phyloP scores from a whole-genome alignment of 768 basidiomycete species.

The Hygrocybe coccinea region DNA sequence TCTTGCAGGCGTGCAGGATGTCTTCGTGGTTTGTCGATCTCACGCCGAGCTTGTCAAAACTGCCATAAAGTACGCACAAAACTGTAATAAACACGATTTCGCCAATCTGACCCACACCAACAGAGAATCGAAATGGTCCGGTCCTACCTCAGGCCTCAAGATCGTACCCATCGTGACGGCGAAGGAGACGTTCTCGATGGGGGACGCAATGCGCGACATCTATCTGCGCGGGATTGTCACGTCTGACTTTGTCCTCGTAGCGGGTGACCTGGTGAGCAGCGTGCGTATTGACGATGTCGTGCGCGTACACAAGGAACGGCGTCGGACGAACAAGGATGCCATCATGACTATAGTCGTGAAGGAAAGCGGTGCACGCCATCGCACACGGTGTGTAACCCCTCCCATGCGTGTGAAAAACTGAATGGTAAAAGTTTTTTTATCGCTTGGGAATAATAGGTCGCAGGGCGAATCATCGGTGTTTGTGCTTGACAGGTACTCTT shows the following conservation, averaged over 20 bases:
- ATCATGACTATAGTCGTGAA: constrained; percentile 97
- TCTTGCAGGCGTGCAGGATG: constrained; percentile 92
- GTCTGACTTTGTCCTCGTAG: constrained; percentile 85
- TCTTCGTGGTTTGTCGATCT: constrained; percentile 91
- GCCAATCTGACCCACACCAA: background rate
- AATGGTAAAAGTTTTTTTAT: too few species aligned
- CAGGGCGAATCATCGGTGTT: constrained; percentile 72
- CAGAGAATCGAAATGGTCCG: constrained; percentile 84
- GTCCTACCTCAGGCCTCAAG: constrained; percentile 70
- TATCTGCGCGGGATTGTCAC: constrained; percentile 89
- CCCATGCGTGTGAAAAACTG: background rate
- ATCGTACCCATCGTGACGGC: constrained; percentile 83
- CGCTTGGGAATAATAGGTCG: constrained; percentile 42
- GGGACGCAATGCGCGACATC: constrained; percentile 90
- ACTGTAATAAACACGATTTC: constrained; percentile 1
- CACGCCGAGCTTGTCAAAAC: constrained; percentile 82
- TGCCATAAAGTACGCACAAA: constrained; percentile 66
- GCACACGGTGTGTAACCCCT: constrained; percentile 55
- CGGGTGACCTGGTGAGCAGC: constrained; percentile 90
- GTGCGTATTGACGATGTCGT: constrained; percentile 87
- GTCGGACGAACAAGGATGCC: constrained; percentile 83
- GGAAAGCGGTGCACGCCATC: constrained; percentile 64
- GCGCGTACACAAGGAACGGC: constrained; percentile 78
- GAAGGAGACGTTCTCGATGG: constrained; percentile 81
- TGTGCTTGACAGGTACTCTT: constrained; percentile 69